A percentile compares a stretch with the other conserved stretches of the same genome.
phyloP scores from a whole-genome alignment of 2,329 filamentous ascomycete species.

The Botrytis galanthina region DNA sequence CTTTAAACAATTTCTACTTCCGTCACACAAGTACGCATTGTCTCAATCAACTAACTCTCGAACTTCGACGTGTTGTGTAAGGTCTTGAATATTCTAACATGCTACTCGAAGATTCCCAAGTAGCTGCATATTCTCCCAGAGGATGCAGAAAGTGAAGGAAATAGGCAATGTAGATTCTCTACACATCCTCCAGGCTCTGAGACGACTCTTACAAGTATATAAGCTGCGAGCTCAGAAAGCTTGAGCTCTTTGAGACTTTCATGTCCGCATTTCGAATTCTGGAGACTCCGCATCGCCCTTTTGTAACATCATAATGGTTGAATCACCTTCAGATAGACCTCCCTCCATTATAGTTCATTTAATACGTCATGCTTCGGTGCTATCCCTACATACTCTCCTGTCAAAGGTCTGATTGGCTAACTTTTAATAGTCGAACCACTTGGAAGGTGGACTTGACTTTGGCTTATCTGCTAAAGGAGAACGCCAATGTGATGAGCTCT shows the following conservation, averaged over 20 bases:
- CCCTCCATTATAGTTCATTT: background rate
- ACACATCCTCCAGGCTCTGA: background rate
- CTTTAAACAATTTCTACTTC: background rate
- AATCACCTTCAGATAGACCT: background rate
- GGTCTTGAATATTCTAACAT: background rate
- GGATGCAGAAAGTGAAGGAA: background rate
- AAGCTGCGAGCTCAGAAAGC: background rate
- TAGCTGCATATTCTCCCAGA: background rate
- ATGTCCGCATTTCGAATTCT: background rate
- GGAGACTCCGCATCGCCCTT: background rate
- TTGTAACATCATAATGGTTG: background rate
- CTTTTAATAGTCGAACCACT: background rate
- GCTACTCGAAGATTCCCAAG: background rate
- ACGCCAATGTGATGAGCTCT: constrained; percentile 2
- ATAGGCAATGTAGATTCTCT: background rate
- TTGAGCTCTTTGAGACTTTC: background rate
- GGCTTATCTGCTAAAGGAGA: background rate
- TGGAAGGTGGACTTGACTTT: background rate
- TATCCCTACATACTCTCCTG: background rate
- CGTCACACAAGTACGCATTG: background rate
- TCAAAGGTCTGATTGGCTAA: background rate
- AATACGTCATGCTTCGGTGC: background rate
- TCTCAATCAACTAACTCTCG: no score
- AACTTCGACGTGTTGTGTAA: background rate
- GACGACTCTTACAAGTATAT: background rate